phyloP scores from a whole-genome alignment of 2,329 filamentous ascomycete genomes.

The Fusarium fujikuroi region DNA sequence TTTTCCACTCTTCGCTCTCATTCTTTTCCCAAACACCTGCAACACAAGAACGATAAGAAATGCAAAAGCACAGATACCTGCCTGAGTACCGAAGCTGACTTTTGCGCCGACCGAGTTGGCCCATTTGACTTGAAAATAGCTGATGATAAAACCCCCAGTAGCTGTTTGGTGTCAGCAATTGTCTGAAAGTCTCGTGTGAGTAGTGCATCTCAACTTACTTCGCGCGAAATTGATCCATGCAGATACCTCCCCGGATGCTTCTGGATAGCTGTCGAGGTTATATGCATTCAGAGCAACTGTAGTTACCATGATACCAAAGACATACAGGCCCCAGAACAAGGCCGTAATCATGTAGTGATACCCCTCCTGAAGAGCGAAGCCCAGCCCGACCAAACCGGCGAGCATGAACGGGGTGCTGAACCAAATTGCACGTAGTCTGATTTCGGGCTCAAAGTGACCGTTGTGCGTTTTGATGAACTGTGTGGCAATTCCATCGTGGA shows the following conservation, averaged over 20 bases:
- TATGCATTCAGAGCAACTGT: not conserved
- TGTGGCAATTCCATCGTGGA: not conserved
- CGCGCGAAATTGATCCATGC: not conserved
- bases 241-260: not conserved
- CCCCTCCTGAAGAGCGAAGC: not conserved
- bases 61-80: not conserved
- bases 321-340: not conserved
- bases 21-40: not conserved
- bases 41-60: not conserved
- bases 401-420: not conserved
- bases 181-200: fast-evolving
- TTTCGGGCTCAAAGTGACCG: not conserved
- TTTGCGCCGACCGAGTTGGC: not conserved
- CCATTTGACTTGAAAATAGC: not conserved
- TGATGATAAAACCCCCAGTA: not conserved
- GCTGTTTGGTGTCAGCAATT: not conserved
- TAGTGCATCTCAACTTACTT: not conserved
- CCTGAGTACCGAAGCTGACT: not conserved
- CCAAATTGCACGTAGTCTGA: not conserved
- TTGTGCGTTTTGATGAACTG: not conserved
- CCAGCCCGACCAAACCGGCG: not conserved
- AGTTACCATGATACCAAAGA: not conserved
- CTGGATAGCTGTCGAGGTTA: not conserved
- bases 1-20: fast-evolving
- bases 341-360: not conserved